These are phyloP conservation scores for Casuarina glauca DNA, from an alignment of 306 rosid species.

Conservation along the genomic window DNA sequence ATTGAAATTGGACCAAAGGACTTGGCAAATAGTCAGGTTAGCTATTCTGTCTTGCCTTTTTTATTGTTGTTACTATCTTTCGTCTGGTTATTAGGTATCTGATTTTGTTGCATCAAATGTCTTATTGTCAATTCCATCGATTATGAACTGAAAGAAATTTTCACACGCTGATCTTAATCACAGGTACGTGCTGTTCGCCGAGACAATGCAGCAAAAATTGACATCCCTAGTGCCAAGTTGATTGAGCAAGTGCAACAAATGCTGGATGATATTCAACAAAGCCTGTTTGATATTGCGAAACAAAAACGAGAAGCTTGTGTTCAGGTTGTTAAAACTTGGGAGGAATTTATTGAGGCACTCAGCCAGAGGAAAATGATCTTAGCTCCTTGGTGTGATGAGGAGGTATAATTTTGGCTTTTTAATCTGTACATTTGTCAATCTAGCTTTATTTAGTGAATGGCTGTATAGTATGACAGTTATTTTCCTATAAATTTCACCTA, in stretches of 20 bases:
- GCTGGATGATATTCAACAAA: constrained; percentile 64
- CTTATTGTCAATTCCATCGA: constrained; percentile 5
- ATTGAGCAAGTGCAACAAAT: constrained; percentile 61
- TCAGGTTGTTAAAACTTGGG: constrained; percentile 67
- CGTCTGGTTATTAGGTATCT: not conserved
- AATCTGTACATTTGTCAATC: not conserved
- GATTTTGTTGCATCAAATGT: not conserved
- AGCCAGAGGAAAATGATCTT: constrained; percentile 69
- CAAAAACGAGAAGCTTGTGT: constrained; percentile 74
- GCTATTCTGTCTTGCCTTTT: not conserved
- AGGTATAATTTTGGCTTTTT: constrained; percentile 42
- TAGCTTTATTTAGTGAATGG: not conserved
- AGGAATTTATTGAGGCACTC: constrained; percentile 76
- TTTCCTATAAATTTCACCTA: not conserved
- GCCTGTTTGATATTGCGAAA: constrained; percentile 73
- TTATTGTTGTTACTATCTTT: not conserved
- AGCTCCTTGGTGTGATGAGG: constrained; percentile 98
- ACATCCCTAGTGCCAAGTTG: constrained; percentile 55
- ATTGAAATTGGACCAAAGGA: constrained; percentile 98
- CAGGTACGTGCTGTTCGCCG: constrained; percentile 86
- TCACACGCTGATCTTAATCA: constrained; percentile 8
- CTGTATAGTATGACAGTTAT: constrained; percentile 2
- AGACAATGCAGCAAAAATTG: constrained; percentile 69
- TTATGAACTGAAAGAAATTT: constrained; percentile 7
- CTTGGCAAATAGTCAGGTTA: constrained; percentile 80